phyloP scores from a whole-genome alignment of 176 grass and related monocot genomes.

The Urochloa ruziziensis region DNA sequence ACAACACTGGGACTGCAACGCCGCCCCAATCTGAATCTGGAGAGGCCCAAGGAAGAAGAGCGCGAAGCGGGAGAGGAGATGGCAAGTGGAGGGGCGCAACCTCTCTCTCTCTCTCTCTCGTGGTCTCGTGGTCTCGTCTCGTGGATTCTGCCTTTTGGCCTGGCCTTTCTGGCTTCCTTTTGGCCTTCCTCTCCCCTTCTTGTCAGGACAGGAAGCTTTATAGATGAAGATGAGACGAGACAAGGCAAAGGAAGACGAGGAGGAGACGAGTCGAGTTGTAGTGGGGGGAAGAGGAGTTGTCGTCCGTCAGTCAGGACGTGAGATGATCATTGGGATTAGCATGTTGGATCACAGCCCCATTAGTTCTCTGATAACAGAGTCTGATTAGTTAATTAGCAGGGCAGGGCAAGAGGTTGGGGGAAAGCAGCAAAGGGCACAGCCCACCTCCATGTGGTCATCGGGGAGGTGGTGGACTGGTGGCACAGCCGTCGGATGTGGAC shows the following conservation, averaged over 20 bases:
- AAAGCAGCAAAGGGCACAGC: too few relatives aligned
- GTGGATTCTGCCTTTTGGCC: slow-evolving; percentile 8
- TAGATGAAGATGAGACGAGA: neutral
- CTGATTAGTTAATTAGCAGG: neutral
- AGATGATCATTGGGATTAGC: neutral
- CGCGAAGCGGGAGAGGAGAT: neutral
- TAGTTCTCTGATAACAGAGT: too few relatives aligned
- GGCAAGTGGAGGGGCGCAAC: neutral
- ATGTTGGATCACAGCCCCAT: too few relatives aligned
- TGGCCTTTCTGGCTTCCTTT: neutral
- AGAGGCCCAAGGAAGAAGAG: neutral
- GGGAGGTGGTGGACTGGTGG: too few relatives aligned
- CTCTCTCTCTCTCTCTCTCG: neutral
- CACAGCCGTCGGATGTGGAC: too few relatives aligned
- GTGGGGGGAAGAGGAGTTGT: neutral
- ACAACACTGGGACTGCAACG: neutral
- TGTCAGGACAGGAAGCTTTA: neutral
- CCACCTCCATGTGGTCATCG: too few relatives aligned
- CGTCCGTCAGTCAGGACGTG: neutral
- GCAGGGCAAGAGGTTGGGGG: neutral
- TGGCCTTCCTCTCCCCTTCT: neutral
- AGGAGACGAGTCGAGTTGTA: neutral
- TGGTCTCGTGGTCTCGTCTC: neutral
- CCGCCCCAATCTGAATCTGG: neutral
- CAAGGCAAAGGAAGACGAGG: too few relatives aligned